Evolutionary conservation across 306 rosid genomes (phyloP).

Genomic region (Acacia confusa): DNA sequence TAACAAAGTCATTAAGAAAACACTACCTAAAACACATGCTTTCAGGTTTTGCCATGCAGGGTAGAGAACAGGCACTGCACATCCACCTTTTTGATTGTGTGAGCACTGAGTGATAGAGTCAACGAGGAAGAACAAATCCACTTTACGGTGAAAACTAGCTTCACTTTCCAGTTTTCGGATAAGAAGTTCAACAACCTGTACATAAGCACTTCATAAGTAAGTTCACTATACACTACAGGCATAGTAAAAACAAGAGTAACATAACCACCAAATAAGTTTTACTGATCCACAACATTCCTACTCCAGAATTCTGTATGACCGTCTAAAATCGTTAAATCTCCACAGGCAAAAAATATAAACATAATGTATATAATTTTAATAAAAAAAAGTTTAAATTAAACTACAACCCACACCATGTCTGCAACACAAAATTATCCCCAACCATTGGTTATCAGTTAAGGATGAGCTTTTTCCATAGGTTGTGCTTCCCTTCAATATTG

Average conservation of each 20-base stretch:
- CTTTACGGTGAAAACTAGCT: constrained; percentile 86
- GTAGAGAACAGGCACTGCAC: constrained; percentile 1
- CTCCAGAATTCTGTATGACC: not conserved
- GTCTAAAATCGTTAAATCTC: not conserved
- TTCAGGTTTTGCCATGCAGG: not conserved
- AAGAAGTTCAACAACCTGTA: constrained; percentile 98
- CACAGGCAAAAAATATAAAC: constrained; percentile 6
- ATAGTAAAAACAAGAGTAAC: constrained; percentile 19
- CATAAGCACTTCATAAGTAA: constrained; percentile 30
- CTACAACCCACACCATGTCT: constrained; percentile 5
- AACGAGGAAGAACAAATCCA: constrained; percentile 95
- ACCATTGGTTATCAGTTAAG: not conserved
- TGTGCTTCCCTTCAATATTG: not conserved
- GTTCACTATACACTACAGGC: constrained; percentile 23
- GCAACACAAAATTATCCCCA: constrained; percentile 15
- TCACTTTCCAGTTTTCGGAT: constrained; percentile 91
- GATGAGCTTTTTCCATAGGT: not conserved
- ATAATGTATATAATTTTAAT: constrained; percentile 2
- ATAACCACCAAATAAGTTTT: constrained; percentile 9
- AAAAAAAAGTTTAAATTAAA: not conserved
- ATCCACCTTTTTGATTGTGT: constrained; percentile 80
- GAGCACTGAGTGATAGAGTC: constrained; percentile 99
- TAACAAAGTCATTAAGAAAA: constrained; percentile 20
- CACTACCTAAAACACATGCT: constrained; percentile 9
- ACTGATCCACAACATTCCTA: constrained; percentile 27